Conservation (phyloP, 805 yeast species). For the Kuraishia borneana region DNA sequence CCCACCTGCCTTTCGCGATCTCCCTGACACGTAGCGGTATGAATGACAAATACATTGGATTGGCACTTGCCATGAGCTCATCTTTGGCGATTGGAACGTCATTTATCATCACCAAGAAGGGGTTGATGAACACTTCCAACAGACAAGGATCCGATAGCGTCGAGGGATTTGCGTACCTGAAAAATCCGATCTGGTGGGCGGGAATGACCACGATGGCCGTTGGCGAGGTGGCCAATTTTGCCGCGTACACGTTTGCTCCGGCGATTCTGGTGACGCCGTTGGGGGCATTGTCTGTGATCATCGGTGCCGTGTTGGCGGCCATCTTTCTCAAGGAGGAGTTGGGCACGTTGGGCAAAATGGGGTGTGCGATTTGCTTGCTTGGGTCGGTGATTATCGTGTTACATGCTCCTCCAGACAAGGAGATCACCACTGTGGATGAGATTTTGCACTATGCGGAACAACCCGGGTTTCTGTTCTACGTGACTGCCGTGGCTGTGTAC, state of each 20-base stretch:
- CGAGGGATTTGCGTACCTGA: constrained; percentile 68
- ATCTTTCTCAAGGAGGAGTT: constrained; percentile 76
- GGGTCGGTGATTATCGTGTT: constrained; percentile 82
- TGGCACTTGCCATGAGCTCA: constrained; percentile 77
- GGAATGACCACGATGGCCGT: constrained; percentile 86
- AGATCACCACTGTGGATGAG: constrained; percentile 79
- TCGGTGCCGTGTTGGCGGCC: constrained; percentile 86
- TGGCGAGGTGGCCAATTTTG: constrained; percentile 87
- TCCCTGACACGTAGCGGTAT: too few relatives aligned
- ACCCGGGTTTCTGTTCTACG: constrained; percentile 67
- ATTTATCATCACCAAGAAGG: constrained; percentile 82
- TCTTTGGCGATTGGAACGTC: constrained; percentile 87
- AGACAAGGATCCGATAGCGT: constrained; percentile 48
- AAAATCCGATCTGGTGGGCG: constrained; percentile 89
- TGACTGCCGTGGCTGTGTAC: constrained; percentile 50
- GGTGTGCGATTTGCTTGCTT: constrained; percentile 81
- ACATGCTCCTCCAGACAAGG: constrained; percentile 94
- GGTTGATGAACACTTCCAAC: constrained; percentile 59
- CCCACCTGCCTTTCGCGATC: too few relatives aligned
- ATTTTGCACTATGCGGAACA: constrained; percentile 68
- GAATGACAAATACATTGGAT: constrained; percentile 83
- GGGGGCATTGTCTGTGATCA: constrained; percentile 83
- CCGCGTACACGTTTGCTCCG: constrained; percentile 93
- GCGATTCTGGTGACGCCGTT: constrained; percentile 86
- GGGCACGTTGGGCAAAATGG: constrained; percentile 82